Evolutionary conservation across 352 stramenopile genomes (phyloP).

Genomic region (Phytophthora sp.): DNA sequence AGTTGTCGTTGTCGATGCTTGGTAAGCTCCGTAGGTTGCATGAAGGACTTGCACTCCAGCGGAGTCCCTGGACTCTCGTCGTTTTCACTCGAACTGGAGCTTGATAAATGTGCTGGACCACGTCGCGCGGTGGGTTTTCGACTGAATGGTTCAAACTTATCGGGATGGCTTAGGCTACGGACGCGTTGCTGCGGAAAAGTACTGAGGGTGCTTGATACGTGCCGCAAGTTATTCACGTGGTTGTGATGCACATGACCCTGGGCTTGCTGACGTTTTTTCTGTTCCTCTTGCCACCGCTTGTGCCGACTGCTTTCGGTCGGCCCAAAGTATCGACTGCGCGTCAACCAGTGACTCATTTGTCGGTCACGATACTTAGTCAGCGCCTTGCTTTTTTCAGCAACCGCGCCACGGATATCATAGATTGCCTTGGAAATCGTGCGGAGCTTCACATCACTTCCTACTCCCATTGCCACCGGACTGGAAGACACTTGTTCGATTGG

Average conservation of each 20-base stretch:
- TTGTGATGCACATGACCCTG: conserved; percentile 34
- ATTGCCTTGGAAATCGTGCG: conserved; percentile 77
- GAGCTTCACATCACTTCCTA: conserved; percentile 64
- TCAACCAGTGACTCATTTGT: conserved; percentile 54
- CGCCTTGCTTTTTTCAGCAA: conserved; percentile 61
- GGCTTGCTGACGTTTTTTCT: conserved; percentile 62
- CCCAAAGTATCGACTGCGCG: conserved; percentile 79
- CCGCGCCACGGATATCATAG: conserved; percentile 73
- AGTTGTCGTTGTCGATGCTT: conserved; percentile 44
- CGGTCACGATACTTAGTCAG: conserved; percentile 64
- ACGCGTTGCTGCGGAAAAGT: conserved; percentile 30
- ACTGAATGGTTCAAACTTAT: conserved; percentile 24
- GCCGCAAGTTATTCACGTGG: conserved; percentile 10
- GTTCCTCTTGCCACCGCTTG: conserved; percentile 77
- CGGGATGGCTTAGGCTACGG: conserved; percentile 50
- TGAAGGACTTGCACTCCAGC: conserved; percentile 63
- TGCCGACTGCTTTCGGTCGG: conserved; percentile 79
- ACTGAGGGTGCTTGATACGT: conserved; percentile 9
- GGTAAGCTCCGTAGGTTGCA: conserved; percentile 60
- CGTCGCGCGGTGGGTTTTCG: conserved; percentile 10
- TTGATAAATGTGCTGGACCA: conserved; percentile 17
- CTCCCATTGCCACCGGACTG: conserved; percentile 7
- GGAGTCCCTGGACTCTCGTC: conserved; percentile 37
- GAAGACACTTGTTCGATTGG: conserved; percentile 50
- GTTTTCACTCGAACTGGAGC: conserved; percentile 36